Evolutionary conservation across 495 filamentous ascomycete genomes (phyloP), one percentile per base, ranked within the genome.

Genomic region (Acidiella bohemica): DNA sequence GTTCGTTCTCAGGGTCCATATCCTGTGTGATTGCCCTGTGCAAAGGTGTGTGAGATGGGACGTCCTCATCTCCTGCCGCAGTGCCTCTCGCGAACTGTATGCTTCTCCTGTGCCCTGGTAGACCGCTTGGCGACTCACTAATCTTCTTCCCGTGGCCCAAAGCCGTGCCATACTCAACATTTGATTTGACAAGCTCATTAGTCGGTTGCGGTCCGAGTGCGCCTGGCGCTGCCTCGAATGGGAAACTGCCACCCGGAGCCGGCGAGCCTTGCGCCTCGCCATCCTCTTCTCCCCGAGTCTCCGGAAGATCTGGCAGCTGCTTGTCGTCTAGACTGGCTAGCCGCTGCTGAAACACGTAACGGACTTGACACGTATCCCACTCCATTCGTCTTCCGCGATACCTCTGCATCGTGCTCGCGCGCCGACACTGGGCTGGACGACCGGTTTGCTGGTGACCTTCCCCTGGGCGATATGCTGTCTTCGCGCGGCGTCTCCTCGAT

Each of bases 11-110:
- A 22, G 47, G 55, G 11, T 58, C 60, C 3, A 31, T 39, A 11
- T 58, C 54, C 55, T 28, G 36, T 30, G 54, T 56, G 39, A 39
- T 14, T 7, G 51, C 32, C 32, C 44, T 49, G 9, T 52, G 49
- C n/a, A 55, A 52, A 22, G 36, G 22, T 10, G 29, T n/a, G 14
- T 26, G 14, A 0, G 28, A 18, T 9, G 51, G 21, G 6, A 42
- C 36, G 13, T 51, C 53, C n/a, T 50, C 39, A 9, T n/a, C n/a
- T n/a, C n/a, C n/a, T n/a, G n/a, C n/a, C n/a, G 47, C 47, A 10
- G 50, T 27, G 19, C 49, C 40, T 17, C 60, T 51, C 10, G 52
- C 56, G 47, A 64, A 64, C 30, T 62, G 59, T 8, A 64, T 59
- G 46, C 60, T 64, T 9, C 57, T 50, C 4, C 60, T 46, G 2